Evolutionary conservation across 352 stramenopile species (phyloP), one percentile per base, ranked within the genome.

Genomic region (Phytophthora sansomeana): DNA sequence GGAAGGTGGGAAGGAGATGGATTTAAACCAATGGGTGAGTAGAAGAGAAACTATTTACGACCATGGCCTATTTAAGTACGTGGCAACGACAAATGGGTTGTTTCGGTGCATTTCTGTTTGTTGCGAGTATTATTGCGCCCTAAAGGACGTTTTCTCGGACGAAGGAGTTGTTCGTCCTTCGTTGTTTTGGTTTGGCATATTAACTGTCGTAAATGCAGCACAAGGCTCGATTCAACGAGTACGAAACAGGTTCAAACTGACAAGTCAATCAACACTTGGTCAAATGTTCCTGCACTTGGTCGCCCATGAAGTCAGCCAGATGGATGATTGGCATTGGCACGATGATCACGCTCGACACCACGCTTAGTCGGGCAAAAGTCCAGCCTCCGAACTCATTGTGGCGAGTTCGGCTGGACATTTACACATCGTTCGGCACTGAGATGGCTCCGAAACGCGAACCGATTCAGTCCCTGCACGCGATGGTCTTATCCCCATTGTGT

Each of bases 361-460:
- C 10, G 36, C 36, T 47, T 63, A 57, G 60, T 26, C 10, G 19
- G 28, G 14, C 28, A 3, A 51, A 56, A 56, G 42, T 63, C 38
- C 52, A 63, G 51, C 19, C 21, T 59, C 38, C n/a, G 26, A 44
- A 33, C 54, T 30, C 29, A 55, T 38, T 64, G 44, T 54, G 44
- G 61, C 46, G 46, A 64, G 61, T 54, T 63, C n/a, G 1, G 30
- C 53, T 69, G 61, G 14, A 56, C 61, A 64, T 58, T 54, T 57
- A 51, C 61, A 55, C 46, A 59, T 57, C 57, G 6, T 48, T 17
- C 19, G 46, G 57, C 57, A 65, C 35, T 14, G 38, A 10, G 14
- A 49, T 33, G 26, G 35, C 54, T 46, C 42, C 19, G 30, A 44
- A 47, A n/a, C 52, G 46, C 26, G 36, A 29, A 44, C 51, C 38